Evolutionary conservation across 139 green algal species (phyloP), one percentile per base, ranked within the genome.

Genomic region (Eudorina sp.): DNA sequence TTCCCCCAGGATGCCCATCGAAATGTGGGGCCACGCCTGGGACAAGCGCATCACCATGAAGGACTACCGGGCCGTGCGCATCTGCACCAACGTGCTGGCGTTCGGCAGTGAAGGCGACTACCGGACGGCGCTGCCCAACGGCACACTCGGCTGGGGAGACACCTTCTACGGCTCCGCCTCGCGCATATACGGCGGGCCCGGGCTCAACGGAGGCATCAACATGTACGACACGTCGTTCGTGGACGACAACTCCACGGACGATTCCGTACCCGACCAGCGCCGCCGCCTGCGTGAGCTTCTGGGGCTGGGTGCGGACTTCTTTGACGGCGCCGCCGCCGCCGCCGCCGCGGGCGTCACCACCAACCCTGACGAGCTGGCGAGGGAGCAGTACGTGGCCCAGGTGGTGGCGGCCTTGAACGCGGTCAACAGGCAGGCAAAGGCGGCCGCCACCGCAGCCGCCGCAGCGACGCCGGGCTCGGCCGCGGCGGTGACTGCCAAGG

Each of bases 141-240:
- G 38, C 43, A 86, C 80, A 4, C 45, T 86, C 16, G 80, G 80
- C 23, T 77, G 60, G 80, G 80, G 80, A 41, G 62, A 76, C 31
- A 77, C 62, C 9, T 77, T 86, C 16, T 86, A 66, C 43, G 80
- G 80, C 80, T 75, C 55, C 29, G 40, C 58, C 3, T 14, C 40
- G 3, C 79, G 79, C 18, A 40, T 4, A 3, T 60, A 46, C 19
- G 80, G 41, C 18, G 80, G 80, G 0, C 60, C 60, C 4, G 80
- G 80, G 0, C 43, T 86, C 3, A 38, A 86, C 80, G 80, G 80
- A 16, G 80, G 80, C 18, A 86, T 86, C 78, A 85, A 55, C 78
- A 18, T 41, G 38, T 72, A 84, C 53, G 38, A 27, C 77, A 66
- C 11, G 11, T 19, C 18, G 14, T 68, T 64, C 48, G 18, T 66